A percentile compares a stretch with the other conserved stretches of the same genome.
These are phyloP conservation scores for Neofusicoccum sp. DNA, from an alignment of 2,329 filamentous ascomycete genomes.

Conservation along the genomic window DNA sequence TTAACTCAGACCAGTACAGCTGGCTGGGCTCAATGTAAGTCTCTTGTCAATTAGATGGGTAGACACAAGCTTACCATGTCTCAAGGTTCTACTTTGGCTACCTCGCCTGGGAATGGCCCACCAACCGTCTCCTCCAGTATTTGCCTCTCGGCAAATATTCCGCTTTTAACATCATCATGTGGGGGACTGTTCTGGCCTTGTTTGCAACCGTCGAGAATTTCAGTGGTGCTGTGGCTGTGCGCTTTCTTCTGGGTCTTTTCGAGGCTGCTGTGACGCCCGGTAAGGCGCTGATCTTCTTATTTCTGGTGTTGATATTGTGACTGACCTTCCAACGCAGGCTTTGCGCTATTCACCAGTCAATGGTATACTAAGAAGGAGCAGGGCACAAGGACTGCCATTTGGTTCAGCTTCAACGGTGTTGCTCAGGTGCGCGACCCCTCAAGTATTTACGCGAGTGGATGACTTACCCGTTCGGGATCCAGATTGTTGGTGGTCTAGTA, in stretches of 20 bases:
- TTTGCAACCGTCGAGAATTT: slow-evolving; percentile 66
- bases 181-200: slow-evolving; percentile 63
- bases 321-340: slow-evolving; percentile 39
- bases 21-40: slow-evolving; percentile 50
- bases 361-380: slow-evolving; percentile 75
- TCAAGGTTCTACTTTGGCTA: slow-evolving; percentile 55
- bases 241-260: slow-evolving; percentile 69
- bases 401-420: slow-evolving; percentile 70
- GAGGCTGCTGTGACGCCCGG: slow-evolving; percentile 69
- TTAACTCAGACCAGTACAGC: slow-evolving; percentile 55
- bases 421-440: slow-evolving; percentile 44
- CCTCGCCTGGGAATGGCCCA: slow-evolving; percentile 67
- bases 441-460: too few species aligned
- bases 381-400: slow-evolving; percentile 63
- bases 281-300: neutral
- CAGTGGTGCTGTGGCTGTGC: slow-evolving; percentile 63
- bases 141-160: slow-evolving; percentile 69
- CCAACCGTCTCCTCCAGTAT: slow-evolving; percentile 64
- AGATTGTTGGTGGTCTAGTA: slow-evolving; percentile 64
- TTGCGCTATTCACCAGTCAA: slow-evolving; percentile 68
- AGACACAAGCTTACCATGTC: neutral
- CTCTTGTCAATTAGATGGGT: too few species aligned
- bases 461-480: neutral
- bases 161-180: slow-evolving; percentile 64
- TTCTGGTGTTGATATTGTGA: neutral